These are phyloP conservation scores for Plasmodium gaboni DNA, from an alignment of 169 alveolate genomes.

Conservation along the genomic window DNA sequence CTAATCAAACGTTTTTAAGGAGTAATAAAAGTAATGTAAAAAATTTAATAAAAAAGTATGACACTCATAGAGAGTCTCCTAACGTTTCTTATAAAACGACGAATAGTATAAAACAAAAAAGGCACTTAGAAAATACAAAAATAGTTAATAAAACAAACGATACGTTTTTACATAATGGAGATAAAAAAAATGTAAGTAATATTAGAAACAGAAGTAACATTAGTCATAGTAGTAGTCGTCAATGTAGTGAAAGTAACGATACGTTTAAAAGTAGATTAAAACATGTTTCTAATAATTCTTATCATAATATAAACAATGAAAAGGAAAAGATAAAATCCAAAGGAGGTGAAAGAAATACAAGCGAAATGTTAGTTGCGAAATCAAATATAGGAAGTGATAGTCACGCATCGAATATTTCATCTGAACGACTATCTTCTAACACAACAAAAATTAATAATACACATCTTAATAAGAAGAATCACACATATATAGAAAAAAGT, in stretches of 20 bases:
- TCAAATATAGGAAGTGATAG: slow-evolving; percentile 9
- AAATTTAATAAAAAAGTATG: slow-evolving; percentile 41
- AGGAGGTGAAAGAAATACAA: slow-evolving; percentile 20
- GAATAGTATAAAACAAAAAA: not conserved
- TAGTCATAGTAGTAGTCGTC: no score
- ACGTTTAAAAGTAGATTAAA: no score
- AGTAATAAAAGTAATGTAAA: slow-evolving; percentile 38
- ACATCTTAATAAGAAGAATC: not conserved
- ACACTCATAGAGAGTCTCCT: slow-evolving; percentile 5
- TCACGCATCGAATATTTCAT: not conserved
- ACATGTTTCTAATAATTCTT: no score
- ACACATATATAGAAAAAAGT: not conserved
- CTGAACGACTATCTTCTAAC: not conserved
- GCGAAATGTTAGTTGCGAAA: slow-evolving; percentile 3
- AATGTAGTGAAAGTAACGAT: no score
- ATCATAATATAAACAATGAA: not conserved
- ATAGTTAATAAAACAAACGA: no score
- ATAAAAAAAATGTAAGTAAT: no score
- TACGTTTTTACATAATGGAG: no score
- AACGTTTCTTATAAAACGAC: not conserved
- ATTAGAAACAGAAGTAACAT: no score
- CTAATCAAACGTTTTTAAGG: slow-evolving; percentile 19
- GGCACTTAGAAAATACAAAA: not conserved
- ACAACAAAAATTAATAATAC: not conserved
- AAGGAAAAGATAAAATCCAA: slow-evolving; percentile 17